Evolutionary conservation across 106 monocot genomes (phyloP), one percentile per base, ranked within the genome.

Genomic region (Ottelia alismoides): DNA sequence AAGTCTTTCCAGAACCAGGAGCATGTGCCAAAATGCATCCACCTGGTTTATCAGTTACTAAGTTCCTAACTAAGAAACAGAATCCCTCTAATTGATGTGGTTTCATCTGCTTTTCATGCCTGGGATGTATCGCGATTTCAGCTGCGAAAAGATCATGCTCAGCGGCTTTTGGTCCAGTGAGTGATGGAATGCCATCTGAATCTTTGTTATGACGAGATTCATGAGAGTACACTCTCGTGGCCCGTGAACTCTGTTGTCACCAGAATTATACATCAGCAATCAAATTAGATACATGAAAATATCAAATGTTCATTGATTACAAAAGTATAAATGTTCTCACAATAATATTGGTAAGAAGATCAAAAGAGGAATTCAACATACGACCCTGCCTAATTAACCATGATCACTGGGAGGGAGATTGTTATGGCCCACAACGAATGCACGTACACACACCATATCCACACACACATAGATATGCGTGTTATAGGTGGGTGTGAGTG

Each of bases 1-100:
- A 88, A 6, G 88, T 96, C 46, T 96, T 96, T 26, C 93, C 96
- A 30, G 96, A 96, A 14, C 96, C 96, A 21, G 96, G 96, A 1
- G 96, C 96, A 62, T 96, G 96, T 64, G 96, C 96, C 3, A 96
- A 65, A 59, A 96, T 89, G 60, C 88, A 96, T 49, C 96, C 96
- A 4, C 88, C 78, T 14, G 96, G 96, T 47, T 78, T 81, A 58
- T 96, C 96, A 5, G 62, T 30, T 17, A 89, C 47, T 24, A 96
- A 65, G 52, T 96, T 96, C 49, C 76, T 81, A 22, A 88, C 85
- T 24, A 96, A 55, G 67, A 96, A 96, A 47, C 70, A 71, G 60
- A 96, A 89, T 5, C 96, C 96, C 56, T 96, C 88, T 50, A 79
- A 30, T 46, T 96, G 96, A 66, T 96, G 96, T 10, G 85, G 61